Evolutionary conservation across 2,329 filamentous ascomycete genomes (phyloP).

Genomic region (Microsporum audouinii): DNA sequence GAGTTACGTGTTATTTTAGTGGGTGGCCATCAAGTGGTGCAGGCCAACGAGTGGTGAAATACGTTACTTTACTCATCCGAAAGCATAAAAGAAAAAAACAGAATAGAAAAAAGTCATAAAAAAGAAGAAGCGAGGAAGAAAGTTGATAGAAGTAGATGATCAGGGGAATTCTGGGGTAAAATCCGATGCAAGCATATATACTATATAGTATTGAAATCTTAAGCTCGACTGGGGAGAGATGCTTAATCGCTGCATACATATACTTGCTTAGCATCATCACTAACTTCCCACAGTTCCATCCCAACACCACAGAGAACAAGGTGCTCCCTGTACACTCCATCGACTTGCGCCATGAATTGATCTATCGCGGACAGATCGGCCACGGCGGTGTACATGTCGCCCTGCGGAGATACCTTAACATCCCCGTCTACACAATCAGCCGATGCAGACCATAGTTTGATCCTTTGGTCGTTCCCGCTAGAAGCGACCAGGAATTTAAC

Average conservation of each 20-base stretch:
- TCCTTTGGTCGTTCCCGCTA: constrained; percentile 37
- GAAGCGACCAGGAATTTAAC: constrained; percentile 23
- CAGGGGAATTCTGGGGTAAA: not conserved
- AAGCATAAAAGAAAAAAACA: too few relatives aligned
- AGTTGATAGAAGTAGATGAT: not conserved
- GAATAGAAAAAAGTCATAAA: not conserved
- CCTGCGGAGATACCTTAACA: constrained; percentile 16
- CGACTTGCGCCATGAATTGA: constrained; percentile 19
- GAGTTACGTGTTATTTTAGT: too few relatives aligned
- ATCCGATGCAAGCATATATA: not conserved
- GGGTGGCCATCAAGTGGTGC: too few relatives aligned
- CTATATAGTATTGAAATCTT: not conserved
- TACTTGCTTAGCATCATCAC: constrained; percentile 6
- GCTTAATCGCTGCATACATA: not conserved
- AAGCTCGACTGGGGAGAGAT: not conserved
- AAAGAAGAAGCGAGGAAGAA: not conserved
- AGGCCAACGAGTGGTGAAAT: too few relatives aligned
- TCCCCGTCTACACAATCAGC: constrained; percentile 16
- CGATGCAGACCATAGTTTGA: constrained; percentile 34
- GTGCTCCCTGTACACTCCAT: constrained; percentile 9
- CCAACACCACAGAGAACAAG: constrained; percentile 41
- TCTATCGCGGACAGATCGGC: constrained; percentile 46
- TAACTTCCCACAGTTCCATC: constrained; percentile 34
- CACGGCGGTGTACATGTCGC: constrained; percentile 37
- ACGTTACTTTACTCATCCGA: too few relatives aligned